A percentile compares a stretch with the other conserved stretches of the same genome.
Conservation (phyloP, 495 filamentous ascomycete species). For the Choiromyces venosus region DNA sequence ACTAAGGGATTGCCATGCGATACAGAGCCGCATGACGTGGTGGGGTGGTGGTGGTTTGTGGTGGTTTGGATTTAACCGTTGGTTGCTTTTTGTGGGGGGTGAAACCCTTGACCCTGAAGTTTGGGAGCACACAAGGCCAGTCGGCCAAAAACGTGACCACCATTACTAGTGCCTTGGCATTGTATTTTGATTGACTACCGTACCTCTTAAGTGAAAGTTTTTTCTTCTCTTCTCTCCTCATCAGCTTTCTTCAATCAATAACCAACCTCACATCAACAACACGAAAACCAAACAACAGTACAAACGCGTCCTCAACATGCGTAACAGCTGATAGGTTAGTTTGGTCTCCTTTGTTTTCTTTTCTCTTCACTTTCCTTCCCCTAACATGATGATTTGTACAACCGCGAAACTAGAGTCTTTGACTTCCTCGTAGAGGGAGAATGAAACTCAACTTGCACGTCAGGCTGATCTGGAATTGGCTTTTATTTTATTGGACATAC, state of each 20-base stretch:
- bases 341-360: conserved; percentile 12
- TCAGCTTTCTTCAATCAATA: conserved; percentile 12
- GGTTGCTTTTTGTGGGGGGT: background rate
- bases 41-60: too few species aligned
- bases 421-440: conserved; percentile 63
- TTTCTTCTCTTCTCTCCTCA: conserved; percentile 7
- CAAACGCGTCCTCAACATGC: background rate
- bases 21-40: background rate
- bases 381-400: conserved; percentile 66
- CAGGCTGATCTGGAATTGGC: conserved; percentile 76
- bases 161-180: background rate
- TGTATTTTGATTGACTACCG: background rate
- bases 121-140: background rate
- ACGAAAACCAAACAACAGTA: background rate
- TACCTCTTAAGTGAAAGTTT: conserved; percentile 34
- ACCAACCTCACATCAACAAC: conserved; percentile 5
- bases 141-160: background rate
- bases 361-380: conserved; percentile 21
- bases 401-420: conserved; percentile 99
- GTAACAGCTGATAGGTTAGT: background rate
- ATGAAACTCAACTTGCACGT: conserved; percentile 99
- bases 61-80: background rate
- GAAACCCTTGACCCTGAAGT: background rate
- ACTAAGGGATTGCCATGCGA: background rate
- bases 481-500: background rate